These are phyloP conservation scores for Candida xyloterini DNA, from an alignment of 805 yeast genomes.

Conservation along the genomic window DNA sequence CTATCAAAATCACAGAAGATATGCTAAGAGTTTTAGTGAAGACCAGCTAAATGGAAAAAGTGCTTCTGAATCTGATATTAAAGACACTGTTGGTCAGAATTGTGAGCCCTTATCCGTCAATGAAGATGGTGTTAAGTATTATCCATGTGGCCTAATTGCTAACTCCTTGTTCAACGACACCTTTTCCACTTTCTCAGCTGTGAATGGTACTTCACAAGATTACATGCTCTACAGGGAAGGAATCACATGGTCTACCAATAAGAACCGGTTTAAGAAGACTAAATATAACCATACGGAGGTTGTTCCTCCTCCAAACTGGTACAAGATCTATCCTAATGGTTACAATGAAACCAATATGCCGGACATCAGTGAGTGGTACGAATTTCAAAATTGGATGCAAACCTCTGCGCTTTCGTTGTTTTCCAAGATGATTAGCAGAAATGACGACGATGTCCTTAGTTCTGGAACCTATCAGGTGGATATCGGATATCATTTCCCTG, in stretches of 20 bases:
- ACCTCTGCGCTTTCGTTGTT: slow-evolving; percentile 71
- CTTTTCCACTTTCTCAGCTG: slow-evolving; percentile 46
- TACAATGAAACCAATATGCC: slow-evolving; percentile 69
- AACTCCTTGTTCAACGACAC: slow-evolving; percentile 80
- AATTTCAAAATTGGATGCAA: slow-evolving; percentile 84
- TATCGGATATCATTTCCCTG: slow-evolving; percentile 79
- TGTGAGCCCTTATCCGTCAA: slow-evolving; percentile 62
- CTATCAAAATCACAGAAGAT: slow-evolving; percentile 91
- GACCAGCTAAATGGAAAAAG: slow-evolving; percentile 78
- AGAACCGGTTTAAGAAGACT: slow-evolving; percentile 61
- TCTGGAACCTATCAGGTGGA: slow-evolving; percentile 62
- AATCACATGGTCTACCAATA: slow-evolving; percentile 73
- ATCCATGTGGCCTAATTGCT: slow-evolving; percentile 85
- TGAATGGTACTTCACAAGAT: slow-evolving; percentile 41
- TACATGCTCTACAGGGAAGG: slow-evolving; percentile 47
- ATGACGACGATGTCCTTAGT: slow-evolving; percentile 50
- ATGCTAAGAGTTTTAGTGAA: slow-evolving; percentile 81
- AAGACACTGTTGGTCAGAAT: slow-evolving; percentile 50
- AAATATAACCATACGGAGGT: slow-evolving; percentile 55
- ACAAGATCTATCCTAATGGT: slow-evolving; percentile 65
- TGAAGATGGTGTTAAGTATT: slow-evolving; percentile 49
- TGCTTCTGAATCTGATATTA: slow-evolving; percentile 48
- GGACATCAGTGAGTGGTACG: slow-evolving; percentile 62
- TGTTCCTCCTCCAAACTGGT: slow-evolving; percentile 86
- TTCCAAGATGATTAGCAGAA: slow-evolving; percentile 63